Evolutionary conservation across 352 stramenopile genomes (phyloP).

Genomic region (Phytophthora foliorum): DNA sequence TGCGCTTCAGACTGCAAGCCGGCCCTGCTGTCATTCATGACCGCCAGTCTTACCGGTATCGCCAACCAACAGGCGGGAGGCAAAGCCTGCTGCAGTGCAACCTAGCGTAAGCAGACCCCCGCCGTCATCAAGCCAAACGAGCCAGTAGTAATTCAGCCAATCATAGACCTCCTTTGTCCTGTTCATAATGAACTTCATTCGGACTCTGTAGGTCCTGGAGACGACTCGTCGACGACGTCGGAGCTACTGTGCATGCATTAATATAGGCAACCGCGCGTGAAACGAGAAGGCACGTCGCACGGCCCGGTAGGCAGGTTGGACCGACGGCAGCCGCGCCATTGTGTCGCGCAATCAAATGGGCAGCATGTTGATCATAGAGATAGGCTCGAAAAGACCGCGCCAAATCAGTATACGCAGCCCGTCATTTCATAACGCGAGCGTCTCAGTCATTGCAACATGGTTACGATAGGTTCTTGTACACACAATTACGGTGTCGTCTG

Average conservation of each 20-base stretch:
- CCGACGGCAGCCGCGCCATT: not conserved
- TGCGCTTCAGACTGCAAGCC: too few species aligned
- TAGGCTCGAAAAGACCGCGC: not conserved
- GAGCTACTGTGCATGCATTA: too few species aligned
- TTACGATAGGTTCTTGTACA: not conserved
- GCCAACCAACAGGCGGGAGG: not conserved
- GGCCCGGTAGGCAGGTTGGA: not conserved
- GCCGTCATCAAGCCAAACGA: conserved; percentile 1
- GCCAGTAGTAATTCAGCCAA: not conserved
- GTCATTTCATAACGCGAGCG: not conserved
- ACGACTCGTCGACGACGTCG: too few species aligned
- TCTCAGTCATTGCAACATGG: conserved; percentile 9
- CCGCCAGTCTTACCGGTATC: not conserved
- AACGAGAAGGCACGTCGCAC: not conserved
- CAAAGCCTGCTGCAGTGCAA: not conserved
- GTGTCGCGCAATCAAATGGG: conserved; percentile 4
- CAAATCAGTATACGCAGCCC: not conserved
- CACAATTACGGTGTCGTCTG: conserved; percentile 15
- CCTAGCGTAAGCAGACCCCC: not conserved
- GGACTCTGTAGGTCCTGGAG: too few species aligned
- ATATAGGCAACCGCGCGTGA: not conserved
- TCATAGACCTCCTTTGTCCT: not conserved
- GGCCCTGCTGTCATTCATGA: too few species aligned
- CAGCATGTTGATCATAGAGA: not conserved
- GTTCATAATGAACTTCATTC: too few species aligned